Evolutionary conservation across 2,329 filamentous ascomycete genomes (phyloP).

Genomic region (Pseudogymnoascus sp.): DNA sequence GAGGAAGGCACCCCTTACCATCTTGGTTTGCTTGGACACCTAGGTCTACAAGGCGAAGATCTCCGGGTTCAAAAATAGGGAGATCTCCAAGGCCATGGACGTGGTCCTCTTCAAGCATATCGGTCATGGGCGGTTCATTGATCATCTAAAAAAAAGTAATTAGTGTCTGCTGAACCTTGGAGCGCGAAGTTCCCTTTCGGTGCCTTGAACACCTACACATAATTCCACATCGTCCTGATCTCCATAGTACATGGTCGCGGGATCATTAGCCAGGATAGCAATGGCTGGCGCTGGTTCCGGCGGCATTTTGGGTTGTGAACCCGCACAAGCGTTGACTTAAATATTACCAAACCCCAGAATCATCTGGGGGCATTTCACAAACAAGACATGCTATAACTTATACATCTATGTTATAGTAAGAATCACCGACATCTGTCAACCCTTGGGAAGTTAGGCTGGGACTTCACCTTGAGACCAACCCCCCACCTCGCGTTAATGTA

Average conservation of each 20-base stretch:
- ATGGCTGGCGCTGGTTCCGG: conserved; percentile 17
- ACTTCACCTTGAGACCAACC: background rate
- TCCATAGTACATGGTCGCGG: conserved; percentile 21
- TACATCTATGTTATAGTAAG: conserved; percentile 4
- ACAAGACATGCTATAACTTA: conserved; percentile 2
- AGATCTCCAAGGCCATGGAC: conserved; percentile 32
- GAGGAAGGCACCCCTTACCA: background rate
- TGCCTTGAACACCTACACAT: background rate
- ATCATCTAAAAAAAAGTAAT: conserved; percentile 7
- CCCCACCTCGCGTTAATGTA: background rate
- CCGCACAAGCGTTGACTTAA: background rate
- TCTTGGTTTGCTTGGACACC: conserved; percentile 14
- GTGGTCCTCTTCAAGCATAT: conserved; percentile 38
- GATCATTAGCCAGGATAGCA: conserved; percentile 20
- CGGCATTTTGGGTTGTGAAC: conserved; percentile 15
- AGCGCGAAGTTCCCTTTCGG: background rate
- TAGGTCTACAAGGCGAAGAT: conserved; percentile 22
- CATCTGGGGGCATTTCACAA: conserved; percentile 3
- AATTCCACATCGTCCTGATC: background rate
- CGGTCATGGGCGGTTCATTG: conserved; percentile 25
- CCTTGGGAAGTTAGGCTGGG: background rate
- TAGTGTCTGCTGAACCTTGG: background rate
- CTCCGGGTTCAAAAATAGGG: conserved; percentile 35
- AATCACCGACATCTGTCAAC: background rate
- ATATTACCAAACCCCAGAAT: conserved; percentile 6